Percentiles rank a stretch among this genome's conserved stretches.
These are phyloP conservation scores for Nakazawaea peltata DNA, from an alignment of 805 yeast genomes.

Conservation along the genomic window DNA sequence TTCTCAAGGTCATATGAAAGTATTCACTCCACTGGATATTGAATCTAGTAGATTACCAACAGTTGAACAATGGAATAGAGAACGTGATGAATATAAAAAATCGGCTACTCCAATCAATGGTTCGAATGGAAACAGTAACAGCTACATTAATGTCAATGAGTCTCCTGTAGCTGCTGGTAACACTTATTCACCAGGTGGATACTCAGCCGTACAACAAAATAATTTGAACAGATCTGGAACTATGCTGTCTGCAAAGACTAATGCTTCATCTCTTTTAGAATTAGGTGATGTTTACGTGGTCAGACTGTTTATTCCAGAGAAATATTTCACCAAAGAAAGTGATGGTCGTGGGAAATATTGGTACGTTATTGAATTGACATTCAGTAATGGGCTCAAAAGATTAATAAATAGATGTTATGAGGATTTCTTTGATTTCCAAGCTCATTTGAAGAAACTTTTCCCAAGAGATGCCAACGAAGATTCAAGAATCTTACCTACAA, in stretches of 20 bases:
- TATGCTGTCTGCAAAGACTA: slow-evolving; percentile 1
- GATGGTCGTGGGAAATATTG: slow-evolving; percentile 11
- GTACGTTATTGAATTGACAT: slow-evolving; percentile 6
- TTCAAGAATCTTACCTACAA: slow-evolving; percentile 79
- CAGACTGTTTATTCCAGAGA: slow-evolving; percentile 1
- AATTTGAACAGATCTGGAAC: slow-evolving; percentile 10
- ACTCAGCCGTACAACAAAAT: no score
- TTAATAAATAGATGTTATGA: slow-evolving; percentile 59
- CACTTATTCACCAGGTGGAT: not conserved
- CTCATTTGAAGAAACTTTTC: slow-evolving; percentile 68
- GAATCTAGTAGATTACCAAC: slow-evolving; percentile 70
- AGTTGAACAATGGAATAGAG: slow-evolving; percentile 92
- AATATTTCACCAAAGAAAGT: slow-evolving; percentile 7
- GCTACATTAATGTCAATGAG: not conserved
- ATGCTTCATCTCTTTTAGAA: slow-evolving; percentile 2
- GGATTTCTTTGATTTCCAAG: slow-evolving; percentile 93
- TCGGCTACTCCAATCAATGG: slow-evolving; percentile 7
- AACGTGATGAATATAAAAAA: slow-evolving; percentile 77
- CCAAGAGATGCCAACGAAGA: slow-evolving; percentile 86
- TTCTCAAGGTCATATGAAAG: slow-evolving; percentile 50
- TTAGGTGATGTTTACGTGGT: slow-evolving; percentile 2
- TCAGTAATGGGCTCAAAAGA: slow-evolving; percentile 6
- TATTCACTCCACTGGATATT: slow-evolving; percentile 45
- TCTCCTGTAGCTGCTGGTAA: not conserved
- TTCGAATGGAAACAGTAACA: not conserved